Conservation (phyloP, 768 basidiomycete genomes). For the Boletus edulis region DNA sequence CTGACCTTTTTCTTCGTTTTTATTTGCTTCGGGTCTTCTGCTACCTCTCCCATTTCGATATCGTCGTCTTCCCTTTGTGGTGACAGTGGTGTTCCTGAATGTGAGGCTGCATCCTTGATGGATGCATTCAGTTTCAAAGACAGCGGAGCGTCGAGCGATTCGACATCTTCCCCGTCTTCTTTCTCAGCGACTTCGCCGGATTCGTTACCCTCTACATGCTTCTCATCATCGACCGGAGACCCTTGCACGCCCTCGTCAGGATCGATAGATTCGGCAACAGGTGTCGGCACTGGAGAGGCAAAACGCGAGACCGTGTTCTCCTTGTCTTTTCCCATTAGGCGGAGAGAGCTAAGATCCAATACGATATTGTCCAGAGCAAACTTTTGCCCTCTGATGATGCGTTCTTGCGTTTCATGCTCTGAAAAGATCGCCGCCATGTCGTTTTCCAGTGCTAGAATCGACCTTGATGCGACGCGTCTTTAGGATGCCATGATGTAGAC, state of each 20-base stretch:
- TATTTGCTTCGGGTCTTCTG: constrained; percentile 59
- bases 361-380: constrained; percentile 65
- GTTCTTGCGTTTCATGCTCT: constrained; percentile 73
- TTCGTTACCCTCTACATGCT: constrained; percentile 37
- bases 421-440: constrained; percentile 73
- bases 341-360: constrained; percentile 55
- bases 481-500: neutral
- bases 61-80: constrained; percentile 51
- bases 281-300: constrained; percentile 45
- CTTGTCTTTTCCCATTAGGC: constrained; percentile 67
- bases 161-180: constrained; percentile 37
- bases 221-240: constrained; percentile 32
- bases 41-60: constrained; percentile 91
- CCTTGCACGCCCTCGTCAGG: constrained; percentile 25
- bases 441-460: constrained; percentile 67
- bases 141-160: constrained; percentile 28
- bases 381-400: constrained; percentile 66
- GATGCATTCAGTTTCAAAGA: constrained; percentile 31
- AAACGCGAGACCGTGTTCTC: constrained; percentile 43
- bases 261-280: constrained; percentile 41
- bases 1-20: constrained; percentile 49
- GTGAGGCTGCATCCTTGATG: constrained; percentile 34
- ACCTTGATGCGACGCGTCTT: constrained; percentile 38
- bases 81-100: constrained; percentile 29
- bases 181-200: constrained; percentile 43